These are phyloP conservation scores for Serendipita sp. DNA, from an alignment of 768 basidiomycete species.

Conservation along the genomic window DNA sequence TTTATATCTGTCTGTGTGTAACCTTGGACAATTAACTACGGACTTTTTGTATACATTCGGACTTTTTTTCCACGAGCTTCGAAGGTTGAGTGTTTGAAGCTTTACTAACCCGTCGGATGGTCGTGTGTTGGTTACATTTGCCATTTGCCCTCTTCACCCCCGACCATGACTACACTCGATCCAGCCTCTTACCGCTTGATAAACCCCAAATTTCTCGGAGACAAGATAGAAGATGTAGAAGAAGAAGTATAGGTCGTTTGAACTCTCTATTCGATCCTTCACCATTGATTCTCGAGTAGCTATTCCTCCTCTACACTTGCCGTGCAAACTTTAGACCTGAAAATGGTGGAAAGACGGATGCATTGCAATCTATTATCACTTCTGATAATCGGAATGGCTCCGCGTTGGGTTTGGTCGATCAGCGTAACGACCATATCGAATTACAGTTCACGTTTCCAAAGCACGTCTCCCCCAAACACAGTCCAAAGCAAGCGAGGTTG, in stretches of 20 bases:
- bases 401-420: conserved; percentile 13
- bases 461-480: not conserved
- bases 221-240: conserved; percentile 3
- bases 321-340: not conserved
- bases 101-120: no score
- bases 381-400: conserved; percentile 5
- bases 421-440: conserved; percentile 8
- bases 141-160: no score
- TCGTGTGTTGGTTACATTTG: no score
- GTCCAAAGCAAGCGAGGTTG: not conserved
- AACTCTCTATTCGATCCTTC: not conserved
- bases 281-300: conserved; percentile 3
- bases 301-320: conserved; percentile 12
- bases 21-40: no score
- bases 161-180: not conserved
- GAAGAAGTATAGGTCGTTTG: not conserved
- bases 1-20: no score
- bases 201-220: not conserved
- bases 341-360: not conserved
- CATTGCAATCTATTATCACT: not conserved
- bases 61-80: no score
- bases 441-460: conserved; percentile 9
- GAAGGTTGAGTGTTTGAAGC: no score
- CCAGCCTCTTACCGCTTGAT: not conserved
- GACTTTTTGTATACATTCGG: no score